phyloP scores from a whole-genome alignment of 2,329 filamentous ascomycete species.

The Calonectria montana region DNA sequence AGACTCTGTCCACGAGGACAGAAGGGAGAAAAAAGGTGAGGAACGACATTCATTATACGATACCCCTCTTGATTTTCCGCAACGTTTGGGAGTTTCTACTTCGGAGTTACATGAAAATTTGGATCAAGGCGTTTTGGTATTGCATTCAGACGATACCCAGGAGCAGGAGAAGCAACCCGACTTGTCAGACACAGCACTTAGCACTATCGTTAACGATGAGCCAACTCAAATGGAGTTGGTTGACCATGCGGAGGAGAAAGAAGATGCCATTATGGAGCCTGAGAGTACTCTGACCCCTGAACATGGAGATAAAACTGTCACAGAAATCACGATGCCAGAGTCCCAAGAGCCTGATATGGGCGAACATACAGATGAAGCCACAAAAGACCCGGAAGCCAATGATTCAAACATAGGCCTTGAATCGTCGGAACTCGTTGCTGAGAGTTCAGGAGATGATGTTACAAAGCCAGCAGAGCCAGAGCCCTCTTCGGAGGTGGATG shows the following conservation, averaged over 20 bases:
- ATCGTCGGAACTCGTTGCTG: slow-evolving; percentile 21
- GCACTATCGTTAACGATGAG: slow-evolving; percentile 26
- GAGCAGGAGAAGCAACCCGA: slow-evolving; percentile 30
- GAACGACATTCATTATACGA: slow-evolving; percentile 51
- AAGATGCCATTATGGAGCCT: slow-evolving; percentile 1
- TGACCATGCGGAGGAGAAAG: slow-evolving; percentile 22
- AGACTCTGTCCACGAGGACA: slow-evolving; percentile 50
- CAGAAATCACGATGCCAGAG: slow-evolving; percentile 39
- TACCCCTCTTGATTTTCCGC: slow-evolving; percentile 51
- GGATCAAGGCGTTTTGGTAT: slow-evolving; percentile 43
- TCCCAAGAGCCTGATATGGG: slow-evolving; percentile 25
- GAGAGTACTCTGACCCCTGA: not conserved
- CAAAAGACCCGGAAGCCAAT: slow-evolving; percentile 4
- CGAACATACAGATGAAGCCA: slow-evolving; percentile 23
- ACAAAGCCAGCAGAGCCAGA: slow-evolving; percentile 2
- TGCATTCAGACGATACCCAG: slow-evolving; percentile 43
- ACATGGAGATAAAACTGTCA: slow-evolving; percentile 26
- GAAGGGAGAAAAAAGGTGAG: slow-evolving; percentile 58
- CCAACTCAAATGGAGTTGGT: slow-evolving; percentile 21
- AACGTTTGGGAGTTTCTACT: slow-evolving; percentile 43
- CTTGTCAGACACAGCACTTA: slow-evolving; percentile 41
- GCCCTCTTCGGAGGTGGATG: not conserved
- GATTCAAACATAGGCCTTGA: not conserved
- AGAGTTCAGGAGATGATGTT: slow-evolving; percentile 17
- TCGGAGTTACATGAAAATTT: slow-evolving; percentile 40